phyloP scores from a whole-genome alignment of 768 basidiomycete genomes.

The Cystobasidium tubakii region DNA sequence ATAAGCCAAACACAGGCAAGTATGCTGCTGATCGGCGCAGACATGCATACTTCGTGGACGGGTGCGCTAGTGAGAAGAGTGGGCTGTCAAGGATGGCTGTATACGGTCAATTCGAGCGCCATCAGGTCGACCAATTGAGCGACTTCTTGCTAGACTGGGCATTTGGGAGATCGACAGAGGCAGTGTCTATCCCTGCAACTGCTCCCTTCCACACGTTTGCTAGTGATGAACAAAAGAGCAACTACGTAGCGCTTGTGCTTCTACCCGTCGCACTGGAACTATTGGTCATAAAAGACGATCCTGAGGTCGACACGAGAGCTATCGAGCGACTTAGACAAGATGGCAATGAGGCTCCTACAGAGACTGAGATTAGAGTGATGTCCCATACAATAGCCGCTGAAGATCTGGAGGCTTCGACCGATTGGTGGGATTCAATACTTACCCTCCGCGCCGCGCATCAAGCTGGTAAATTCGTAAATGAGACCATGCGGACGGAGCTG shows the following conservation, averaged over 20 bases:
- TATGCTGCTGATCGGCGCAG: background rate
- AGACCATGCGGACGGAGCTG: background rate
- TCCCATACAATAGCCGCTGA: constrained; percentile 7
- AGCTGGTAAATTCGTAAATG: background rate
- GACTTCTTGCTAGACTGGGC: constrained; percentile 7
- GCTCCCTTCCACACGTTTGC: background rate
- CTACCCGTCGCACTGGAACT: constrained; percentile 19
- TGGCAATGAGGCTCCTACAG: background rate
- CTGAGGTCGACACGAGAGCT: background rate
- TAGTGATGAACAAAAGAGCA: background rate
- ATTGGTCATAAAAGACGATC: constrained; percentile 2
- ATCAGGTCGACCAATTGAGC: constrained; percentile 9
- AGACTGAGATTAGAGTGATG: background rate
- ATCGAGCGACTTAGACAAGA: background rate
- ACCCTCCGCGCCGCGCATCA: background rate
- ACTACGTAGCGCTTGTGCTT: constrained; percentile 9
- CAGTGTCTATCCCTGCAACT: background rate
- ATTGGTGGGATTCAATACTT: constrained; percentile 7
- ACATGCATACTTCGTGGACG: background rate
- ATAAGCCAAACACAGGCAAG: background rate
- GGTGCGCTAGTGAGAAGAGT: background rate
- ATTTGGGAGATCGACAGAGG: background rate
- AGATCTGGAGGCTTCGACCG: background rate
- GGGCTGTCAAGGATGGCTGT: background rate
- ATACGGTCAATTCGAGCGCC: background rate